Evolutionary conservation across 345 rosid species (phyloP).

Genomic region (Zanthoxylum bungeanum): DNA sequence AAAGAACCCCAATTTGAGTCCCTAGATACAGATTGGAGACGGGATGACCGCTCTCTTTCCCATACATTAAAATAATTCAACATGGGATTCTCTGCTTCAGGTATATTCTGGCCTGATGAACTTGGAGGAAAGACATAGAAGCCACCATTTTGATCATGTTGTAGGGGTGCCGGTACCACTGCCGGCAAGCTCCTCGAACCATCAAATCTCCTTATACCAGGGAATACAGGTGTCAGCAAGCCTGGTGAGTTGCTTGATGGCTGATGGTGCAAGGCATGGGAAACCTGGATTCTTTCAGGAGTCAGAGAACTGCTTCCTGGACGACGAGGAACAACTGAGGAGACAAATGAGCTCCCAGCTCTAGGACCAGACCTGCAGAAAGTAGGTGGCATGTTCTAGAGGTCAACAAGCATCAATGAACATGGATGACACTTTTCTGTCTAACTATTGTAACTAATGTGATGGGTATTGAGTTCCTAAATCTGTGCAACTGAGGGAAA

Average conservation of each 20-base stretch:
- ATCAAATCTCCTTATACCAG: constrained; percentile 43
- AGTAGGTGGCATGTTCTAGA: background rate
- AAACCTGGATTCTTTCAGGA: constrained; percentile 44
- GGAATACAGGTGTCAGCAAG: constrained; percentile 31
- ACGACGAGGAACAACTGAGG: constrained; percentile 43
- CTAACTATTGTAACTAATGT: background rate
- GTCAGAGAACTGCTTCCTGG: constrained; percentile 42
- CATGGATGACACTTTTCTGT: background rate
- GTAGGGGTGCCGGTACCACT: constrained; percentile 26
- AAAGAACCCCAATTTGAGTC: constrained; percentile 34
- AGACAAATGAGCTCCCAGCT: constrained; percentile 33
- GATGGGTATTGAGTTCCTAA: background rate
- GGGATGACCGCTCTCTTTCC: constrained; percentile 34
- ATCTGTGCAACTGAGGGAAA: background rate
- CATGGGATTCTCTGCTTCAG: constrained; percentile 31
- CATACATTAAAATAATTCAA: constrained; percentile 24
- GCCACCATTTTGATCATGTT: constrained; percentile 42
- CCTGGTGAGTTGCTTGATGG: constrained; percentile 39
- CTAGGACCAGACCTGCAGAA: constrained; percentile 46
- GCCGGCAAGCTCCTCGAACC: constrained; percentile 34
- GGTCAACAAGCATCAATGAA: background rate
- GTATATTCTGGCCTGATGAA: constrained; percentile 38
- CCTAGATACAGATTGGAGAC: constrained; percentile 15
- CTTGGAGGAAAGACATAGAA: constrained; percentile 47
- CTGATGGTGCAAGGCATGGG: constrained; percentile 47